Evolutionary conservation across 331 rosid species (phyloP).

Genomic region (Phaseolus coccineus): DNA sequence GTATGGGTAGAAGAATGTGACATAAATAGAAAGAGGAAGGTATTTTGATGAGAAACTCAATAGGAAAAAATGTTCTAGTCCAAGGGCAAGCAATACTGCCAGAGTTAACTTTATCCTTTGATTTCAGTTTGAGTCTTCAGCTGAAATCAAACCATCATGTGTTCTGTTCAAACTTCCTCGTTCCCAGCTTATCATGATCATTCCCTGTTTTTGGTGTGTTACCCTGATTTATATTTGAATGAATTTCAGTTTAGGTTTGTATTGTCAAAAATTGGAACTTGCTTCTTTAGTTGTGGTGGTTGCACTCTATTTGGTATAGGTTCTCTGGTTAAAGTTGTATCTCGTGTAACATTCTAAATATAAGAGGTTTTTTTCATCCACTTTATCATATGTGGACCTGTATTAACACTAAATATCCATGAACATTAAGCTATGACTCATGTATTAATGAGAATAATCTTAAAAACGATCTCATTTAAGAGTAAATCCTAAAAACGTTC

Average conservation of each 20-base stretch:
- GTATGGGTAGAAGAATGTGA: background rate
- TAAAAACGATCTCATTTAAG: background rate
- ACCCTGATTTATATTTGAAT: constrained; percentile 4
- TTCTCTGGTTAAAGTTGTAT: constrained; percentile 12
- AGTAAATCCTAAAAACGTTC: background rate
- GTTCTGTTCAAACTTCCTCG: constrained; percentile 18
- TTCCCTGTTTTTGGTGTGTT: background rate
- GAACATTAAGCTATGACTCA: background rate
- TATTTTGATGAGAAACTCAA: background rate
- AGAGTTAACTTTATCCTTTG: constrained; percentile 12
- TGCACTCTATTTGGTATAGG: background rate
- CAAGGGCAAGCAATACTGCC: background rate
- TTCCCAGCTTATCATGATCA: background rate
- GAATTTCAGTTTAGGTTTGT: background rate
- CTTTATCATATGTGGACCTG: background rate
- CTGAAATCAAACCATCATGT: constrained; percentile 16
- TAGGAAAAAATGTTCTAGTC: background rate
- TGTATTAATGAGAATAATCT: background rate
- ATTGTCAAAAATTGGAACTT: constrained; percentile 9
- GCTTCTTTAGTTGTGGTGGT: constrained; percentile 16
- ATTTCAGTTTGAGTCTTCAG: background rate
- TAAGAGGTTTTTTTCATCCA: background rate
- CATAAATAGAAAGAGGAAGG: background rate
- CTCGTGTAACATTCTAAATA: background rate
- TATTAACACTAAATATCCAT: constrained; percentile 12